A percentile compares a stretch with the other conserved stretches of the same genome.
These are phyloP conservation scores for Prosopis cineraria DNA, from an alignment of 306 rosid species.

Conservation along the genomic window DNA sequence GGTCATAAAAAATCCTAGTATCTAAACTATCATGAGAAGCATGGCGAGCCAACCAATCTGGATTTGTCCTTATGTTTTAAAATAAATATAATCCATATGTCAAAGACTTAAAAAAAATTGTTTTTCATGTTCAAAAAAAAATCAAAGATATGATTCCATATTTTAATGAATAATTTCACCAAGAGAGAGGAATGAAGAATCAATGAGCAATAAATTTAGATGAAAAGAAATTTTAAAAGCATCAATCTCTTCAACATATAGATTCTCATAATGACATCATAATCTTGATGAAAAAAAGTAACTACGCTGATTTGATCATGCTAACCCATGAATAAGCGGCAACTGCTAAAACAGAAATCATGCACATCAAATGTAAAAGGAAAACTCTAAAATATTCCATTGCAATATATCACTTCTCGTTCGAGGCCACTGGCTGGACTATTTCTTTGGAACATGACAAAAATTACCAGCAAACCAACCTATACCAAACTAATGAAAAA, in stretches of 20 bases:
- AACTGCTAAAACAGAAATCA: not conserved
- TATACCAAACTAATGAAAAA: slow-evolving; percentile 11
- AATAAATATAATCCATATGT: not conserved
- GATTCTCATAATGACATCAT: not conserved
- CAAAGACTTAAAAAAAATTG: not conserved
- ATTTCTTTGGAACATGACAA: not conserved
- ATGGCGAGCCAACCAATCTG: too few species aligned
- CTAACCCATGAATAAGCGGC: not conserved
- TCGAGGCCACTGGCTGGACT: slow-evolving; percentile 4
- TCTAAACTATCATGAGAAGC: too few species aligned
- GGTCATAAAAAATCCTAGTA: too few species aligned
- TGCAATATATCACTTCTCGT: not conserved
- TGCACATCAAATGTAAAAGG: not conserved
- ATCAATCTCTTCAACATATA: not conserved
- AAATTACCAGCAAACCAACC: not conserved
- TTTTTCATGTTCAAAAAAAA: not conserved
- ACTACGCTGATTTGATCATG: too few species aligned
- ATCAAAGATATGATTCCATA: not conserved
- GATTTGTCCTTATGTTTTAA: not conserved
- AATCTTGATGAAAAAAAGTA: not conserved
- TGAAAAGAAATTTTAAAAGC: not conserved
- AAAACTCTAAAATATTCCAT: slow-evolving; percentile 9
- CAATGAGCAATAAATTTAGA: not conserved
- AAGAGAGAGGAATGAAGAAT: slow-evolving; percentile 1
- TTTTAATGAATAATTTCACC: not conserved